Percentiles rank a stretch among this genome's conserved stretches.
Conservation (phyloP, 2,329 filamentous ascomycete species). For the Leptographium flavum region DNA sequence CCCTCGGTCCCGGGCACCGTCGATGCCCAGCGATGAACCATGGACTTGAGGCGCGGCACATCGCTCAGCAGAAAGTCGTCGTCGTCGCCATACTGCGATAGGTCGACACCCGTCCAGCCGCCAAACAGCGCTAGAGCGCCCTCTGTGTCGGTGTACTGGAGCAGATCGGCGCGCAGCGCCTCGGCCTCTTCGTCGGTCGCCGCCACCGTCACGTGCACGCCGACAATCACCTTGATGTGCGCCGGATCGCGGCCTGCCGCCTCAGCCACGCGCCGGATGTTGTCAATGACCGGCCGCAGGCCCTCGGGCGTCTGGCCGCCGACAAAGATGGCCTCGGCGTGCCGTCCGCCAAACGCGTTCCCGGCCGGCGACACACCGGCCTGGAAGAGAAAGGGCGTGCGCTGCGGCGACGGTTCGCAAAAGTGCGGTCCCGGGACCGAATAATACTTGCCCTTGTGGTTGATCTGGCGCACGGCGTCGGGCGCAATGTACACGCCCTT, state of each 20-base stretch:
- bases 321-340: constrained; percentile 13
- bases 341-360: constrained; percentile 11
- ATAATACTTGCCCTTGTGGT: constrained; percentile 5
- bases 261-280: constrained; percentile 7
- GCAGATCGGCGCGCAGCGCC: constrained; percentile 6
- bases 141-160: constrained; percentile 9
- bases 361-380: constrained; percentile 12
- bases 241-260: constrained; percentile 8
- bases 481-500: not conserved
- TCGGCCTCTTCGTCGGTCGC: constrained; percentile 10
- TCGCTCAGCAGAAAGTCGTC: constrained; percentile 8
- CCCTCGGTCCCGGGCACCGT: constrained; percentile 4
- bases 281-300: constrained; percentile 1
- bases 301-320: constrained; percentile 9
- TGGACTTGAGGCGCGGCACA: constrained; percentile 4
- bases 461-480: constrained; percentile 1
- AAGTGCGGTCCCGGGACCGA: not conserved
- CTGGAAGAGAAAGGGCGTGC: constrained; percentile 13
- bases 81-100: constrained; percentile 12
- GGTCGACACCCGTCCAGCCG: constrained; percentile 15
- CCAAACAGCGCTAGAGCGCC: constrained; percentile 15
- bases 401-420: constrained; percentile 4
- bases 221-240: constrained; percentile 11
- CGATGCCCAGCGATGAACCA: constrained; percentile 2
- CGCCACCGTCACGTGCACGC: constrained; percentile 10